phyloP scores from a whole-genome alignment of 176 grass and related monocot species.

The Puccinellia tenuiflora region DNA sequence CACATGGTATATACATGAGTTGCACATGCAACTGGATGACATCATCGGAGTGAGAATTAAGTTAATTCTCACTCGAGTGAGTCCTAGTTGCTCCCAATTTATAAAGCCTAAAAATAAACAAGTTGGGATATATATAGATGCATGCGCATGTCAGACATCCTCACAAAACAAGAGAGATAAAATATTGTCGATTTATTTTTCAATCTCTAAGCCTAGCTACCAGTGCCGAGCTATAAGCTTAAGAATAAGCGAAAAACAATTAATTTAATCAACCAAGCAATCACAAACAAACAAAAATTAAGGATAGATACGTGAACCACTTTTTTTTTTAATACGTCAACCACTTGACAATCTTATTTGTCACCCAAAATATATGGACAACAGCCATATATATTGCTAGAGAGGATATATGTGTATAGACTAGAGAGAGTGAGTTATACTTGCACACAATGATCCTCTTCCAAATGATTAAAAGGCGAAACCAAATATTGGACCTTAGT shows the following conservation, averaged over 20 bases:
- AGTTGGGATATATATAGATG: not conserved
- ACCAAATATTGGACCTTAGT: too few species aligned
- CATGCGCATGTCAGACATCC: not conserved
- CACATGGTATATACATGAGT: too few species aligned
- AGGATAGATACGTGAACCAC: not conserved
- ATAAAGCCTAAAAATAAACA: too few species aligned
- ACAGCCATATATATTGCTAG: conserved; percentile 16
- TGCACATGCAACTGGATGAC: too few species aligned
- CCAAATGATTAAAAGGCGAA: too few species aligned
- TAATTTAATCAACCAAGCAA: conserved; percentile 24
- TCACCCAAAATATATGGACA: conserved; percentile 11
- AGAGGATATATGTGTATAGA: too few species aligned
- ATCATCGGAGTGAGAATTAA: too few species aligned
- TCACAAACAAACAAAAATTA: conserved; percentile 3
- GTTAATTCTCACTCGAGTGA: too few species aligned
- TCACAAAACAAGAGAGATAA: not conserved
- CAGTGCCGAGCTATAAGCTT: not conserved
- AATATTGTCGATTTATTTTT: not conserved
- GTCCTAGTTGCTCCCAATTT: too few species aligned
- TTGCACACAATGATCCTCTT: too few species aligned
- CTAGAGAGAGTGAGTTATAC: too few species aligned
- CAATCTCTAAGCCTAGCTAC: not conserved
- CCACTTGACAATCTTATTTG: not conserved
- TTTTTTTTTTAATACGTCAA: not conserved
- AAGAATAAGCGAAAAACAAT: not conserved